Percentiles rank a stretch among this genome's conserved stretches.
Conservation (phyloP, 768 basidiomycete genomes). For the Trametes maxima region DNA sequence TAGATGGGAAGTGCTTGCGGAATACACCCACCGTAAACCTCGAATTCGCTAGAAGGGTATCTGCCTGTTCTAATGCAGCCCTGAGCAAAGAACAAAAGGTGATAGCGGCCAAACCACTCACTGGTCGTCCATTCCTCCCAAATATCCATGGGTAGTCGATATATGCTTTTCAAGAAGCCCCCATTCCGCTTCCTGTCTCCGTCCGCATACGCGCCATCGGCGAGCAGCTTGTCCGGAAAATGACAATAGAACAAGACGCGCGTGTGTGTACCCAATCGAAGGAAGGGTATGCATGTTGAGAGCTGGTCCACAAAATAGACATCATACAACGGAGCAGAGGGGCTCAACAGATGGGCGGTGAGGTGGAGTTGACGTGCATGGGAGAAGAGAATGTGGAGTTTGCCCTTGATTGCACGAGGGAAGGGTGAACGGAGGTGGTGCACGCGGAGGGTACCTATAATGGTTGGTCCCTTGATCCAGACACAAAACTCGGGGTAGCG, state of each 20-base stretch:
- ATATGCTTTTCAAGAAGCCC: slow-evolving; percentile 67
- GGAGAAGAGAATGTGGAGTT: slow-evolving; percentile 87
- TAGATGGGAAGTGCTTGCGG: slow-evolving; percentile 69
- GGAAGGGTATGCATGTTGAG: slow-evolving; percentile 85
- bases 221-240: slow-evolving; percentile 93
- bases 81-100: neutral
- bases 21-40: slow-evolving; percentile 87
- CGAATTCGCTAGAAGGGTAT: slow-evolving; percentile 91
- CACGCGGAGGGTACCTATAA: slow-evolving; percentile 76
- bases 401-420: slow-evolving; percentile 77
- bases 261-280: slow-evolving; percentile 68
- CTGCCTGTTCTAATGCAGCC: slow-evolving; percentile 71
- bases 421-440: slow-evolving; percentile 73
- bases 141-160: slow-evolving; percentile 88
- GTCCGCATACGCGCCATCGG: slow-evolving; percentile 66
- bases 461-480: neutral
- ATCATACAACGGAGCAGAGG: slow-evolving; percentile 59
- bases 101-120: slow-evolving; percentile 41
- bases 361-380: slow-evolving; percentile 89
- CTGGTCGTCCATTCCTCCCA: slow-evolving; percentile 89
- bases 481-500: slow-evolving; percentile 23
- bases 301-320: slow-evolving; percentile 96
- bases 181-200: slow-evolving; percentile 46
- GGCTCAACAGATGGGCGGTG: slow-evolving; percentile 59
- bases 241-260: slow-evolving; percentile 96